Conservation (phyloP, 2,329 filamentous ascomycete species). For the Colletotrichum cordylinicola region DNA sequence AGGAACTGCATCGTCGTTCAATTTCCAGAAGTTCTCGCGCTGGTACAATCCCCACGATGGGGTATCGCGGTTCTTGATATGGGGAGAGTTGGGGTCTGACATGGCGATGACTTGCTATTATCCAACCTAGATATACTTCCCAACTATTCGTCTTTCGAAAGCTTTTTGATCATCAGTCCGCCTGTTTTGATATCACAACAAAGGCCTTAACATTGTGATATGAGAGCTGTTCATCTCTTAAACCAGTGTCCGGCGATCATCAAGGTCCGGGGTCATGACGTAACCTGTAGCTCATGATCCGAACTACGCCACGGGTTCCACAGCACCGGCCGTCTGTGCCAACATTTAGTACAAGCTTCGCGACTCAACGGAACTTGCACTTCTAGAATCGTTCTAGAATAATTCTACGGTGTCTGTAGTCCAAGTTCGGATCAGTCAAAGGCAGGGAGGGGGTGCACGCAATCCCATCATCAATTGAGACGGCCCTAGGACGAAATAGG, state of each 20-base stretch:
- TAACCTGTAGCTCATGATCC: conserved; percentile 2
- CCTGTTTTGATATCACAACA: background rate
- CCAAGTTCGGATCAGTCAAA: background rate
- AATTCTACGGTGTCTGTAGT: background rate
- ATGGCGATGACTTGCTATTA: background rate
- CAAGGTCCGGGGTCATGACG: background rate
- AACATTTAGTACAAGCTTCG: background rate
- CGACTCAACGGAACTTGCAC: background rate
- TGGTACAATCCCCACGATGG: conserved; percentile 31
- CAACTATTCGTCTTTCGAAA: background rate
- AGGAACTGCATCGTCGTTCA: conserved; percentile 27
- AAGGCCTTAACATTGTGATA: background rate
- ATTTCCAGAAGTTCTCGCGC: conserved; percentile 31
- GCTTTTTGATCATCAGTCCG: background rate
- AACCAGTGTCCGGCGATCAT: background rate
- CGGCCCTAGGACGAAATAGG: background rate
- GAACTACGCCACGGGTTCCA: conserved; percentile 7
- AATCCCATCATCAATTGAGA: background rate
- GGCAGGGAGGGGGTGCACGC: background rate
- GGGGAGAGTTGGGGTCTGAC: conserved; percentile 26
- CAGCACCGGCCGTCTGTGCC: background rate
- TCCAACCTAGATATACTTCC: background rate
- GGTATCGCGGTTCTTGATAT: conserved; percentile 27
- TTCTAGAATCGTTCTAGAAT: background rate
- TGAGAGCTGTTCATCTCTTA: background rate